Conservation (phyloP, 345 rosid species). For the Populus alba region DNA sequence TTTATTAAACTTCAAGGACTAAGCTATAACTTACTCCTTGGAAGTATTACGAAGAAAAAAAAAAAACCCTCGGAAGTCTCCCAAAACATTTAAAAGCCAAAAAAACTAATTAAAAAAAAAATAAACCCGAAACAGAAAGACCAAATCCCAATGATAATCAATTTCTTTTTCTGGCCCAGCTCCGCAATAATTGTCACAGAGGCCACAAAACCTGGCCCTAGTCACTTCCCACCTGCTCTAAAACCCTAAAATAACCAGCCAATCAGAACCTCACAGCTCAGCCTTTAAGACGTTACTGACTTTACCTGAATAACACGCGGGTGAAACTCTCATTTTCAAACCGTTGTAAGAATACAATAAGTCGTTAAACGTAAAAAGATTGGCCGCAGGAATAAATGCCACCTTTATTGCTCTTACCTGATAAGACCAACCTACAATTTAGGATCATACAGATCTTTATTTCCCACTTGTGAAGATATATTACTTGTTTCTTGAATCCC, state of each 20-base stretch:
- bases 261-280: conserved; percentile 8
- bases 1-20: too few relatives aligned
- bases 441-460: neutral
- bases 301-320: conserved; percentile 37
- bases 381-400: conserved; percentile 27
- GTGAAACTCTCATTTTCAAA: conserved; percentile 36
- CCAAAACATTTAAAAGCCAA: too few relatives aligned
- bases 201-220: neutral
- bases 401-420: conserved; percentile 23
- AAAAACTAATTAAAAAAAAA: neutral
- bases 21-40: too few relatives aligned
- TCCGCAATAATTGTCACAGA: neutral
- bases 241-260: neutral
- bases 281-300: conserved; percentile 32
- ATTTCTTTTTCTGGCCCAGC: neutral
- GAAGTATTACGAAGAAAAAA: too few relatives aligned
- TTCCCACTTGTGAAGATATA: neutral
- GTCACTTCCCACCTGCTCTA: neutral
- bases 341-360: conserved; percentile 27
- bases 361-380: conserved; percentile 30
- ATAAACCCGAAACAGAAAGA: neutral
- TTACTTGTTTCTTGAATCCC: neutral
- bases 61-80: too few relatives aligned
- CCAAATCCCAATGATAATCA: neutral
- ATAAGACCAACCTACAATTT: conserved; percentile 9